phyloP scores from a whole-genome alignment of 23 red algal genomes.

The Pyropia haitanensis region DNA sequence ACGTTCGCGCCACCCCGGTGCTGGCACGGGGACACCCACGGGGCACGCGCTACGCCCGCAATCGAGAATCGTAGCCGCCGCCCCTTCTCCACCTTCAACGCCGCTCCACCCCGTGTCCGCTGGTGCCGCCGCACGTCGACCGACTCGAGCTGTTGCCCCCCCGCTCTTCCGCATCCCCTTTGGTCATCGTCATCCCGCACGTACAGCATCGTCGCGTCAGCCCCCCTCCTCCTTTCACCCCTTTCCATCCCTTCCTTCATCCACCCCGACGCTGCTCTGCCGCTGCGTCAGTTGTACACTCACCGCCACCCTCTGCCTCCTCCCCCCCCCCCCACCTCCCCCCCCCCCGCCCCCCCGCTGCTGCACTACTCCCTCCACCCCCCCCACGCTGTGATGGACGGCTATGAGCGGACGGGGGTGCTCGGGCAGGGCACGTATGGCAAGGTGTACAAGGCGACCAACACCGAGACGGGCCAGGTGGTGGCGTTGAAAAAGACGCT shows the following conservation, averaged over 20 bases:
- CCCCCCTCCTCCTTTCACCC: background rate
- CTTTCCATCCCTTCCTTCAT: conserved; percentile 1
- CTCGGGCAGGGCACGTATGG: conserved; percentile 96
- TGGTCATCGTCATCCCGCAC: background rate
- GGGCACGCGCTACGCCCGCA: too few relatives aligned
- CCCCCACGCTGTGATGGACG: conserved; percentile 42
- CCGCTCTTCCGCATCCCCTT: conserved; percentile 1
- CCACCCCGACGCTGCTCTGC: conserved; percentile 2
- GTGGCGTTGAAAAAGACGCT: conserved; percentile 97
- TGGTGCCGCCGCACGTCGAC: too few relatives aligned
- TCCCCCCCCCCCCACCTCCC: background rate
- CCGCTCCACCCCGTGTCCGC: too few relatives aligned
- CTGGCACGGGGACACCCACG: too few relatives aligned
- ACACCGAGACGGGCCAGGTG: conserved; percentile 68
- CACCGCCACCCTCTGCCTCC: background rate
- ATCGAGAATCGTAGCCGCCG: too few relatives aligned
- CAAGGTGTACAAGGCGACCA: conserved; percentile 94
- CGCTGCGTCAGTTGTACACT: background rate
- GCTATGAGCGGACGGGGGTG: conserved; percentile 74
- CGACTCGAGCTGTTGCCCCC: background rate
- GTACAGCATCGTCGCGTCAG: background rate
- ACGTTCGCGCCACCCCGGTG: too few relatives aligned
- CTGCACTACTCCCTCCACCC: too few relatives aligned
- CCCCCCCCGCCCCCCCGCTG: too few relatives aligned
- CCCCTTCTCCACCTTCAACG: too few relatives aligned